Base-by-base conservation (phyloP, 2,329 filamentous ascomycete species). In the Mycosphaerella arachidis region DNA sequence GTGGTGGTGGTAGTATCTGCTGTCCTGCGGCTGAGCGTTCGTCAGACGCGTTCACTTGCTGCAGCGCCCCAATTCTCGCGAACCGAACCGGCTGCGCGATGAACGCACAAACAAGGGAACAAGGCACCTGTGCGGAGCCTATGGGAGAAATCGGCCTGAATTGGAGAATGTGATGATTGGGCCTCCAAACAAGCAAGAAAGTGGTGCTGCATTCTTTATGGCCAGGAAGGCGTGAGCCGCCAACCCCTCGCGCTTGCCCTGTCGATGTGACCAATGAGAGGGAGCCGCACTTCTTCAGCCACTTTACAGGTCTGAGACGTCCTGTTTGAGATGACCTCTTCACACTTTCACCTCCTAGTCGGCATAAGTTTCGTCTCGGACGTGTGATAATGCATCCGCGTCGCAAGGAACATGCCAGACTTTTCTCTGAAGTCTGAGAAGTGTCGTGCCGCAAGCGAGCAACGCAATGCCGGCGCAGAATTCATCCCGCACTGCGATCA, bases 71-170 rank as follows among this genome's bases (percentile, higher is more conserved):
- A 35, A 52, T 18, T 52, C 7, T n/a, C 29, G 30, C 50, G 30
- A 52, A 29, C 35, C 30, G n/a, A n/a, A n/a, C 24, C 24, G 45
- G 48, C 48, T 51, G 48, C 48, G 27, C 18, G 48, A 51, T 51
- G 48, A 51, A 51, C 50, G 50, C 50, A 52, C 50, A 52, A 31
- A 52, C 50, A 52, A 31, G 20, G 24, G 46, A n/a, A 50, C 20
- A 8, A 9, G 50, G 30, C 24, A 52, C 30, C 27, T 35, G 27
- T 52, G 30, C 50, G 29, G 29, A 20, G 30, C 50, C 50, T 52
- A 52, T 52, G 50, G n/a, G 16, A 30, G 35, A 50, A 52, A 52
- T 52, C 27, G 50, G 50, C 10, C 16, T 31, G 50, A 35, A 52
- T 18, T 18, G 50, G 16, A 52, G 9, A 43, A 43, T 43, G 40